Evolutionary conservation across 805 yeast species (phyloP), one percentile per base, ranked within the genome.

Genomic region (Saccharomycopsis selenospora): DNA sequence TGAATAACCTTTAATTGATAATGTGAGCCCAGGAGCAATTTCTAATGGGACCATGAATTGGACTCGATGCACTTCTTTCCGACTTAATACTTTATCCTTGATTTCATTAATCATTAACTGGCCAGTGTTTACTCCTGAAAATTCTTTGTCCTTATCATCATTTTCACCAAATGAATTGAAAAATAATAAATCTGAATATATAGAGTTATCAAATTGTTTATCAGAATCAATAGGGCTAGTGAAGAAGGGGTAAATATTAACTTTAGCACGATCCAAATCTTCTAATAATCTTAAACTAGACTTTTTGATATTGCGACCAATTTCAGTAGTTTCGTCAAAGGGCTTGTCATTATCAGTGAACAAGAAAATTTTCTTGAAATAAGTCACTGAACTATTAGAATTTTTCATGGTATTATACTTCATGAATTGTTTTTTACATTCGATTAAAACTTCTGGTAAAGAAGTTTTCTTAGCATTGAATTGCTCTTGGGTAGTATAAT

Each of bases 321-420:
- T 42, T 4, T 60, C 67, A 2, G 57, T 49, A 13, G 30, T 11
- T 5, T 67, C 66, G 46, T 69, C 68, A 53, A 66, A 73, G 0
- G 96, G 97, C 42, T 64, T 64, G 55, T 84, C 93, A 60, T 82
- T 79, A 59, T 82, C 84, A 0, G 96, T 86, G 58, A 89, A 77
- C 59, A 88, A 66, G 54, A 87, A 74, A 2, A 86, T 64, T 56
- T 83, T 80, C 55, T 75, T 77, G 38, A 14, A 33, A 20, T 33
- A 33, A 14, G 38, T 33, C 5, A 33, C 38, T 6, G 38, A 33
- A 6, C 20, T 14, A 40, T 71, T 72, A 44, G 77, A 76, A 60
- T 72, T 82, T 22, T 61, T 59, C 45, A 65, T 68, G 36, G 72
- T 75, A 29, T 59, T 65, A 11, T 61, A 61, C 14, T 67, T 67